phyloP scores from a whole-genome alignment of 768 basidiomycete species.

The Suillus variegatus region DNA sequence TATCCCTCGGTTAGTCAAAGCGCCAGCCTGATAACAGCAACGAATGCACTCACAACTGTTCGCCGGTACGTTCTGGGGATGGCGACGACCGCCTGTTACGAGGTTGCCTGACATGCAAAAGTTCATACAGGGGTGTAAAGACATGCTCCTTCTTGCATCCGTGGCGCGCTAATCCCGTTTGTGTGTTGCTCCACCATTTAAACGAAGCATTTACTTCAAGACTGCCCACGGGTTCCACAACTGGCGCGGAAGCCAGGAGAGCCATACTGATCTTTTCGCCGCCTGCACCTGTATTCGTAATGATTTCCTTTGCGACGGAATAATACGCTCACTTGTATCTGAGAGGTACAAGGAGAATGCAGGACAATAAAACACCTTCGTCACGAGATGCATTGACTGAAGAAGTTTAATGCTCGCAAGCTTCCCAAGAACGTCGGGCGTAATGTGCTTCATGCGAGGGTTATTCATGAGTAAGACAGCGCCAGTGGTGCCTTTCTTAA shows the following conservation, averaged over 20 bases:
- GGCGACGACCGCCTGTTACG: background rate
- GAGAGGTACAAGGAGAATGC: constrained; percentile 20
- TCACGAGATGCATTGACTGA: constrained; percentile 23
- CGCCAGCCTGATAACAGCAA: background rate
- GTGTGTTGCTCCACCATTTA: constrained; percentile 1
- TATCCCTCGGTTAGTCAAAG: background rate
- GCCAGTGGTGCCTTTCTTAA: constrained; percentile 18
- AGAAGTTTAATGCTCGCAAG: constrained; percentile 16
- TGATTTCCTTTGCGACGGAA: background rate
- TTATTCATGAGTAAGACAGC: constrained; percentile 24
- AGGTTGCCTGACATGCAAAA: background rate
- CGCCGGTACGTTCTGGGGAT: constrained; percentile 4
- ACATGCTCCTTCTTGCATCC: constrained; percentile 2
- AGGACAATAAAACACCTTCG: constrained; percentile 22
- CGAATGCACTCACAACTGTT: background rate
- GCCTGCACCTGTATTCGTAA: background rate
- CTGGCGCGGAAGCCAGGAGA: background rate
- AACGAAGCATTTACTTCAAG: background rate
- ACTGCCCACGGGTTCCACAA: background rate
- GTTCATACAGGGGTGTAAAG: constrained; percentile 2
- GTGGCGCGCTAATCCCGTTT: background rate
- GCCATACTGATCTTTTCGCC: constrained; percentile 2
- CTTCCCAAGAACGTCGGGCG: constrained; percentile 13
- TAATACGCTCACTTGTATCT: background rate
- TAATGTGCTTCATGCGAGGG: constrained; percentile 13